Percentiles rank a stretch among this genome's conserved stretches.
Evolutionary conservation across 1,139 yeast species (phyloP).

Genomic region (Nakaseomyces uthaithaninus): DNA sequence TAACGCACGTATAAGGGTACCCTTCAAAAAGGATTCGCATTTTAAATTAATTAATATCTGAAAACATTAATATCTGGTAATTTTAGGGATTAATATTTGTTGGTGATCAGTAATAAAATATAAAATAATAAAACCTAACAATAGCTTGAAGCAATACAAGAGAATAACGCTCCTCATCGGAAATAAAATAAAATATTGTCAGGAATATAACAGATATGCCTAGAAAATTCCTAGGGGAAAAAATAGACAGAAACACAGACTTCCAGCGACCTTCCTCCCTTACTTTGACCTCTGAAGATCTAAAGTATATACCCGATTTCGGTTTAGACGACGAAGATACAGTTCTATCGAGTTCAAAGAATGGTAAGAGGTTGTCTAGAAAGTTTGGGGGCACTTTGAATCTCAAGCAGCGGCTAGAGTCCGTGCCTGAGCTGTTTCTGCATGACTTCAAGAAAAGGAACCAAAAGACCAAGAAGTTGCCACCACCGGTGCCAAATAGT

Average conservation of each 20-base stretch:
- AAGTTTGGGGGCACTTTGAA: conserved; percentile 27
- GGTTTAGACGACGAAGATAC: conserved; percentile 7
- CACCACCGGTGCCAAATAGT: not conserved
- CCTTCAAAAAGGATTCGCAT: conserved; percentile 1
- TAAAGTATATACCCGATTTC: conserved; percentile 20
- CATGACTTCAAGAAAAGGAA: conserved; percentile 19
- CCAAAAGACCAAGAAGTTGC: conserved; percentile 1
- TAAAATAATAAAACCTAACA: not conserved
- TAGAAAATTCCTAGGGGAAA: conserved; percentile 27
- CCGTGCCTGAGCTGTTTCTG: conserved; percentile 28
- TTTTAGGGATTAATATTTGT: no score
- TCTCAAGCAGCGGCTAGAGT: conserved; percentile 26
- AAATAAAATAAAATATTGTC: no score
- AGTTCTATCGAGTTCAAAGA: conserved; percentile 1
- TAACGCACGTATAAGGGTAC: no score
- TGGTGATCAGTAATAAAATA: not conserved
- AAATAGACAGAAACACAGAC: conserved; percentile 23
- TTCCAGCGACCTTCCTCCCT: conserved; percentile 28
- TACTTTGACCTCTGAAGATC: conserved; percentile 25
- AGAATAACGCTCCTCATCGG: no score
- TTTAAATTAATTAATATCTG: not conserved
- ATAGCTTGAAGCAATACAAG: no score
- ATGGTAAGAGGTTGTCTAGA: conserved; percentile 18
- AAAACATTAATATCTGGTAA: not conserved
- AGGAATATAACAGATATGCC: no score